Evolutionary conservation across 768 basidiomycete species (phyloP).

Genomic region (Termitomyces sp.): DNA sequence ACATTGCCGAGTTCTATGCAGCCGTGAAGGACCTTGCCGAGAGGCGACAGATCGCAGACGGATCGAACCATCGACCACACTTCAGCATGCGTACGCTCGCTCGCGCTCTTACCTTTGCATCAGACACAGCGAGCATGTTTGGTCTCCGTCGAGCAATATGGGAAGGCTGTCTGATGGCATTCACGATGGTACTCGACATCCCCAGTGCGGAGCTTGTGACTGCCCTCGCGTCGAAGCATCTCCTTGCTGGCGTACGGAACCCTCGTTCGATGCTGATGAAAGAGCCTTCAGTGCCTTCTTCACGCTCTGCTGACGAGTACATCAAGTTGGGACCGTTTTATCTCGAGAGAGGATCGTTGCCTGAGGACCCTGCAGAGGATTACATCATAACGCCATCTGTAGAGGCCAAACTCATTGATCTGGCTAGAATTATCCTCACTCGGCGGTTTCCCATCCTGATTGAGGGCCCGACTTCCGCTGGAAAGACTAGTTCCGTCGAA

Average conservation of each 20-base stretch:
- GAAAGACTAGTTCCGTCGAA: slow-evolving; percentile 96
- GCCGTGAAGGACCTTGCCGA: slow-evolving; percentile 74
- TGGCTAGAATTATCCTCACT: slow-evolving; percentile 88
- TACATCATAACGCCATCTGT: slow-evolving; percentile 97
- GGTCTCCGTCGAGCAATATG: slow-evolving; percentile 83
- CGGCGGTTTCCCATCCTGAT: slow-evolving; percentile 91
- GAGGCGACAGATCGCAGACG: slow-evolving; percentile 80
- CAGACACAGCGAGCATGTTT: slow-evolving; percentile 71
- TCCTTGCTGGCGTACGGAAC: slow-evolving; percentile 78
- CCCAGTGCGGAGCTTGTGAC: slow-evolving; percentile 64
- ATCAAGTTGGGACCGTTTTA: slow-evolving; percentile 91
- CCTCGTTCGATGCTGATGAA: slow-evolving; percentile 66
- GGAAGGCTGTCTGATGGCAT: slow-evolving; percentile 98
- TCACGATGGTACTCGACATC: slow-evolving; percentile 88
- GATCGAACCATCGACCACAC: slow-evolving; percentile 87
- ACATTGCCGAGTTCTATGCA: slow-evolving; percentile 87
- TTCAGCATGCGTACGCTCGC: slow-evolving; percentile 96
- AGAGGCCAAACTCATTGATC: slow-evolving; percentile 86
- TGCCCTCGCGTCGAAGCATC: slow-evolving; percentile 65
- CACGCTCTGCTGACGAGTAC: slow-evolving; percentile 45
- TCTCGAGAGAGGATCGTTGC: slow-evolving; percentile 70
- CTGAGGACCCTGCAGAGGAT: slow-evolving; percentile 59
- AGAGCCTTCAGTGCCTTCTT: slow-evolving; percentile 51
- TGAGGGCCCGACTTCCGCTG: slow-evolving; percentile 96
- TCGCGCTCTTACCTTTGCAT: slow-evolving; percentile 85